Conservation (phyloP, 148 eudicot species). For the Fallopia convolvulus region DNA sequence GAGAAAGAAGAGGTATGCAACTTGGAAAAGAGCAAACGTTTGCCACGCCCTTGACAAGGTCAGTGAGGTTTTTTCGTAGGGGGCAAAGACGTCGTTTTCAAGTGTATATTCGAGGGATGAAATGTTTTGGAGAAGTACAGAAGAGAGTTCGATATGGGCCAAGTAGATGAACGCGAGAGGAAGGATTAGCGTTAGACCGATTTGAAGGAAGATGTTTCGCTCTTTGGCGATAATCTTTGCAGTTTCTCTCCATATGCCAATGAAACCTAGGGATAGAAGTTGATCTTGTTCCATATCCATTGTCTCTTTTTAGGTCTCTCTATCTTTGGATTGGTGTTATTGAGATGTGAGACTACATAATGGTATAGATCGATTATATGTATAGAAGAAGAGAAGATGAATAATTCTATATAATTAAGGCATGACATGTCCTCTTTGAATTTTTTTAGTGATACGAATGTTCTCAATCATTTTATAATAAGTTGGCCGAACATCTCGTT, state of each 20-base stretch:
- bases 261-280: neutral
- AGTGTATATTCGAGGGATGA: neutral
- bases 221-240: neutral
- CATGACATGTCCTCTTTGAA: no score
- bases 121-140: neutral
- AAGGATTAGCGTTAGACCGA: neutral
- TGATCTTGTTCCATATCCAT: constrained; percentile 1
- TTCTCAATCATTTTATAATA: neutral
- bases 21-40: constrained; percentile 11
- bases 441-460: no score
- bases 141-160: neutral
- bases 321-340: neutral
- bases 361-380: neutral
- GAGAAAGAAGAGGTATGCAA: constrained; percentile 16
- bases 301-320: neutral
- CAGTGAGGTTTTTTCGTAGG: neutral
- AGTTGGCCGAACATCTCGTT: neutral
- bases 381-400: no score
- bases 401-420: no score
- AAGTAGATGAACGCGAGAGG: neutral
- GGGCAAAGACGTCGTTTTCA: neutral
- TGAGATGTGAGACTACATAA: neutral
- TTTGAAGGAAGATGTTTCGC: neutral
- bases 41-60: neutral
- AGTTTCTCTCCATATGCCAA: neutral